These are phyloP conservation scores for Lodderomyces pseudojiufengensis DNA, from an alignment of 1,139 yeast genomes.

Conservation along the genomic window DNA sequence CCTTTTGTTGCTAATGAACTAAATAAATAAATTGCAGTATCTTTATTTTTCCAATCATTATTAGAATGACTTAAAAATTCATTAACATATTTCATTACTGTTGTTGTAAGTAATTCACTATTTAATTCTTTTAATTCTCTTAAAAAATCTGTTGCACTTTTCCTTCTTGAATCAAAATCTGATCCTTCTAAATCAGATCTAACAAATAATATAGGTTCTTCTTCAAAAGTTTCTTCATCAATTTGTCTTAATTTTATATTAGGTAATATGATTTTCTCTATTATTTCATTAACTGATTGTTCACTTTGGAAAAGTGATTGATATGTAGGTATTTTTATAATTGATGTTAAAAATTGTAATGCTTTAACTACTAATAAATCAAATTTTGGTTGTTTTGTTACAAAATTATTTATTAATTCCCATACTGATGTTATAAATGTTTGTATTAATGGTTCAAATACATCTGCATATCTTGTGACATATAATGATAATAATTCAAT, in stretches of 20 bases:
- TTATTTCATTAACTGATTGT: conserved; percentile 66
- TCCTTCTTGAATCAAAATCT: conserved; percentile 87
- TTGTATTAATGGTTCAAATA: conserved; percentile 72
- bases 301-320: conserved; percentile 62
- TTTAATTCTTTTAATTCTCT: conserved; percentile 81
- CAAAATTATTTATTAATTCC: conserved; percentile 61
- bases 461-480: conserved; percentile 88
- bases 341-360: conserved; percentile 76
- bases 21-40: conserved; percentile 80
- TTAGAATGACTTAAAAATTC: conserved; percentile 55
- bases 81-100: conserved; percentile 74
- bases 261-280: conserved; percentile 82
- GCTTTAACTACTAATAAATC: conserved; percentile 84
- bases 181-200: conserved; percentile 94
- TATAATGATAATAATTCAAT: conserved; percentile 84
- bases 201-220: conserved; percentile 91
- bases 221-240: conserved; percentile 92
- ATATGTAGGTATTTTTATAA: conserved; percentile 64
- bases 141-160: conserved; percentile 86
- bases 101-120: conserved; percentile 68
- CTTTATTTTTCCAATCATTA: conserved; percentile 77
- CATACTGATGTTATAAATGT: conserved; percentile 81
- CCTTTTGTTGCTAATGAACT: conserved; percentile 92
- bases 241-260: conserved; percentile 79
- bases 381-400: conserved; percentile 69